Evolutionary conservation across 1,284 basidiomycete genomes (phyloP).

Genomic region (Cystobasidium sp.): DNA sequence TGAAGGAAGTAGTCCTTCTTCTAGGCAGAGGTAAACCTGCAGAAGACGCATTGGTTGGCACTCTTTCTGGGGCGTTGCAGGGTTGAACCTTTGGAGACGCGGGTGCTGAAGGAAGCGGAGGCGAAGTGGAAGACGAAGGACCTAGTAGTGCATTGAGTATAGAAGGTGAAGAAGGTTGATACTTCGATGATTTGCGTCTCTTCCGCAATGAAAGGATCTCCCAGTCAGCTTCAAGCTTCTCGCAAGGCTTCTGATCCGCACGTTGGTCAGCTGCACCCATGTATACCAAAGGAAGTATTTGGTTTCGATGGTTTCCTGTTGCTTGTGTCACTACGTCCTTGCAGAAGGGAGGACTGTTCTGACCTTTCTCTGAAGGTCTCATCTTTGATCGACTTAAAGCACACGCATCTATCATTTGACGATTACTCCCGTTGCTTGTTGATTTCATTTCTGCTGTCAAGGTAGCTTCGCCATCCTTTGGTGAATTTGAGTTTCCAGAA

Average conservation of each 20-base stretch:
- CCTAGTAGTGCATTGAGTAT: background rate
- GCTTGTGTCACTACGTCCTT: too few species aligned
- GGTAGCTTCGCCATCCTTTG: background rate
- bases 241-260: background rate
- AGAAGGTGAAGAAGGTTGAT: background rate
- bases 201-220: background rate
- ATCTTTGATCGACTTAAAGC: too few species aligned
- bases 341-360: too few species aligned
- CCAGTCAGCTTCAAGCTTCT: background rate
- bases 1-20: slow-evolving; percentile 3
- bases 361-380: too few species aligned
- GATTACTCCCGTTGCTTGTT: too few species aligned
- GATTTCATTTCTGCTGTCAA: background rate
- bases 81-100: background rate
- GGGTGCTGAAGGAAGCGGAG: background rate
- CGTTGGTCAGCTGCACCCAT: background rate
- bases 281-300: background rate
- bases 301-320: too few species aligned
- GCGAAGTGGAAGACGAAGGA: background rate
- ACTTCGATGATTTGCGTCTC: background rate
- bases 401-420: too few species aligned
- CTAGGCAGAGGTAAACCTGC: background rate
- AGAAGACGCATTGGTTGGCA: background rate
- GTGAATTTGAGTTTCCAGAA: background rate
- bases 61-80: background rate